Conservation (phyloP, 345 rosid genomes). For the Conringia planisiliqua region DNA sequence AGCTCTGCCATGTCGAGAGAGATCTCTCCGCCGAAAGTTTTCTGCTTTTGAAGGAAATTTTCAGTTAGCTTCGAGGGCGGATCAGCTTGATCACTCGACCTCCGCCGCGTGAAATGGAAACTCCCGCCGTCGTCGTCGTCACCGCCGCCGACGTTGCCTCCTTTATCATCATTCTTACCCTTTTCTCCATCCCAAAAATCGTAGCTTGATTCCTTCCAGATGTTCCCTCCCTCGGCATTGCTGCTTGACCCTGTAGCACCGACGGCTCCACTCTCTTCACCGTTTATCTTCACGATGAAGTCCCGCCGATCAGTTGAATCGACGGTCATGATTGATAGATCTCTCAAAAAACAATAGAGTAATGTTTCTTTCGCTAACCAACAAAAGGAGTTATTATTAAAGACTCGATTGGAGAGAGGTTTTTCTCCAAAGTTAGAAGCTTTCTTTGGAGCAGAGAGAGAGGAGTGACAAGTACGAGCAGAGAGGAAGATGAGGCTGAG, state of each 20-base stretch:
- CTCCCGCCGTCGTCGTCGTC: constrained; percentile 19
- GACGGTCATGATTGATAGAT: constrained; percentile 34
- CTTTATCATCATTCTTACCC: constrained; percentile 24
- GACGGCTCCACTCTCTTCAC: constrained; percentile 8
- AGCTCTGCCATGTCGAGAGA: constrained; percentile 42
- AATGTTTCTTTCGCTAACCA: no score
- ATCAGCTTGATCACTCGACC: constrained; percentile 3
- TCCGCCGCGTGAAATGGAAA: constrained; percentile 37
- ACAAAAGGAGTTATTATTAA: not conserved
- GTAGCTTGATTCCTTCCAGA: constrained; percentile 43
- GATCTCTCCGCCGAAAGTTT: constrained; percentile 40
- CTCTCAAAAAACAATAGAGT: not conserved
- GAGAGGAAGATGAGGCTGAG: constrained; percentile 14
- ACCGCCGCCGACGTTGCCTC: constrained; percentile 9
- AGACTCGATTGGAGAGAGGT: not conserved
- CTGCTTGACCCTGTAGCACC: constrained; percentile 47
- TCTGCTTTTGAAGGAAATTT: constrained; percentile 37
- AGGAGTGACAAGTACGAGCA: constrained; percentile 7
- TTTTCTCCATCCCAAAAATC: constrained; percentile 34
- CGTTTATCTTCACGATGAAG: constrained; percentile 41
- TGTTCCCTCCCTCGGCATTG: constrained; percentile 25
- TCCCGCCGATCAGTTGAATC: constrained; percentile 49
- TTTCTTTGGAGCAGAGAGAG: not conserved
- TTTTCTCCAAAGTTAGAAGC: not conserved
- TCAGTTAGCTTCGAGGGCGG: constrained; percentile 33